Evolutionary conservation across 2,329 filamentous ascomycete genomes (phyloP).

Genomic region (Paracamarosporium sp.): DNA sequence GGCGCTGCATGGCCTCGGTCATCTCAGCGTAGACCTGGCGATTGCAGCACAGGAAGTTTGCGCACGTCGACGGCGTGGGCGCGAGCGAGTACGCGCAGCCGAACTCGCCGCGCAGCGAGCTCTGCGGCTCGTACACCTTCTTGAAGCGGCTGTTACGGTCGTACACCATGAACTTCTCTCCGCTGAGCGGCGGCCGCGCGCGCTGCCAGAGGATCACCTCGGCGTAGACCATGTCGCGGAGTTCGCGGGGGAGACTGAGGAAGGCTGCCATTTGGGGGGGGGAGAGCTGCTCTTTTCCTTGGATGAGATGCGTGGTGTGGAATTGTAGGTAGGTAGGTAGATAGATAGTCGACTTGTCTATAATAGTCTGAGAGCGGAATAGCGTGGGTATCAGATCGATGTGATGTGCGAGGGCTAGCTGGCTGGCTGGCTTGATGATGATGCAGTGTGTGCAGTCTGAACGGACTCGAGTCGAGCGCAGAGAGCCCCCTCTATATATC

Average conservation of each 20-base stretch:
- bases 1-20: conserved; percentile 25
- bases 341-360: too few relatives aligned
- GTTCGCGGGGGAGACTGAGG: conserved; percentile 37
- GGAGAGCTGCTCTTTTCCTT: too few relatives aligned
- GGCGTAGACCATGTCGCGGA: conserved; percentile 43
- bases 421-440: too few relatives aligned
- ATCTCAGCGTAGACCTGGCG: conserved; percentile 40
- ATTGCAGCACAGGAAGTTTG: conserved; percentile 36
- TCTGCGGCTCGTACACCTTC: conserved; percentile 21
- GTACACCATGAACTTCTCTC: conserved; percentile 14
- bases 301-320: too few relatives aligned
- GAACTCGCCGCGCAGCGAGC: conserved; percentile 25
- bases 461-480: too few relatives aligned
- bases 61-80: conserved; percentile 32
- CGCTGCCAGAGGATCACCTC: conserved; percentile 31
- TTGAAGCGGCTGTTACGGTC: conserved; percentile 21
- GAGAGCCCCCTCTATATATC: too few relatives aligned
- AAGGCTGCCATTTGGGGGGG: conserved; percentile 28
- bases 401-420: too few relatives aligned
- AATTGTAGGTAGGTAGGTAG: neutral
- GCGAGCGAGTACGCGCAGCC: conserved; percentile 34
- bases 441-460: too few relatives aligned
- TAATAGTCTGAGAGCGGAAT: too few relatives aligned
- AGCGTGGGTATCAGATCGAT: neutral
- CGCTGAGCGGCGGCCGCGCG: conserved; percentile 21